Evolutionary conservation across 225 moss, liverwort and hornwort species (phyloP), one percentile per base, ranked within the genome.

Genomic region (Asterella californica): DNA sequence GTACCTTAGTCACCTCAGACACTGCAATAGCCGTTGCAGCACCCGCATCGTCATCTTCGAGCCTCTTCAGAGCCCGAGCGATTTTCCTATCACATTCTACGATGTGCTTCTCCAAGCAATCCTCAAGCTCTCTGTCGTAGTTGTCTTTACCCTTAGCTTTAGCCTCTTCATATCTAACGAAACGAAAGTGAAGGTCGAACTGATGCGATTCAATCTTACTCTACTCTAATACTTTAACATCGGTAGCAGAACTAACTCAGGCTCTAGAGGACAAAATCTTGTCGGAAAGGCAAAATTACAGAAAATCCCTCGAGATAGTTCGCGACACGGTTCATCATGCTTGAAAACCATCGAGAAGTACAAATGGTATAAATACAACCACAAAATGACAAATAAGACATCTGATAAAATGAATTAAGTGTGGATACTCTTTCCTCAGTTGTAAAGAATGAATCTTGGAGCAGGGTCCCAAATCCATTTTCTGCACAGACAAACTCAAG

Each of bases 41-140:
- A 76, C 96, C 96, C 72, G 94, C 96, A 77, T 97, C 96, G 83
- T 97, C 96, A 84, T 97, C 96, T 89, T 97, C 96, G 8, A 97
- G 88, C 77, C 96, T 93, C 81, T 97, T 97, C 79, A 97, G 83
- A 17, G 96, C 96, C 60, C 96, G 91, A 78, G 91, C 90, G 77
- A 97, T 97, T 81, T 97, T 97, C 76, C 96, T 90, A 54, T 97
- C 96, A 83, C 96, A 97, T 85, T 97, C 96, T 19, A 93, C 85
- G 19, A 97, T 94, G 69, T 94, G 96, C 85, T 97, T 97, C 83
- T 97, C 96, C 84, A 97, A 83, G 82, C 94, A 94, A 75, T 97
- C 96, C 78, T 97, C 94, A 81, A 97, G 82, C 79, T 97, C 94
- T 54, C 96, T 87, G 65, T 97, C 94, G 81, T 94, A 97, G 49